Evolutionary conservation across 2,329 filamentous ascomycete species (phyloP).

Genomic region (Domatiomyces catenatus): DNA sequence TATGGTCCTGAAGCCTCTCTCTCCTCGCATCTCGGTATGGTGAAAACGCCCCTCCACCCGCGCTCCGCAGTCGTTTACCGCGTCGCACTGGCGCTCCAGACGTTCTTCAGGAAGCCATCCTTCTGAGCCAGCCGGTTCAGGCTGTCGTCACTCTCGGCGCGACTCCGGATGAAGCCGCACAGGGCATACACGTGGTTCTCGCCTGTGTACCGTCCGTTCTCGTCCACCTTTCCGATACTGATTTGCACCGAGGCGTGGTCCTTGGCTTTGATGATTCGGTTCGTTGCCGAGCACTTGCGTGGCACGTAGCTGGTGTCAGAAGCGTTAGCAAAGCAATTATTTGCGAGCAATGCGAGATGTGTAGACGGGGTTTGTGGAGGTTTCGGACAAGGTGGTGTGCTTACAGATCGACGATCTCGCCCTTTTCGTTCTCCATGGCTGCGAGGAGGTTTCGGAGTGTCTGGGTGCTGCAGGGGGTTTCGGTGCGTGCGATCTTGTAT

Average conservation of each 20-base stretch:
- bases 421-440: constrained; percentile 99
- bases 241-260: constrained; percentile 98
- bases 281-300: constrained; percentile 96
- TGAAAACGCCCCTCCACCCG: background rate
- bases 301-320: constrained; percentile 63
- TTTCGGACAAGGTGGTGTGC: constrained; percentile 1
- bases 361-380: background rate
- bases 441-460: constrained; percentile 13
- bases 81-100: constrained; percentile 56
- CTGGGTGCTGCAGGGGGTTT: background rate
- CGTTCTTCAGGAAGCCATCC: constrained; percentile 91
- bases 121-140: constrained; percentile 91
- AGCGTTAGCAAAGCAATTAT: constrained; percentile 1
- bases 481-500: background rate
- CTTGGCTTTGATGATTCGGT: constrained; percentile 99
- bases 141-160: constrained; percentile 95
- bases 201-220: constrained; percentile 92
- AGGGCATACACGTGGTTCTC: constrained; percentile 97
- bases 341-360: background rate
- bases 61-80: constrained; percentile 7
- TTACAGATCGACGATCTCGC: constrained; percentile 98
- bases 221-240: constrained; percentile 93
- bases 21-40: background rate
- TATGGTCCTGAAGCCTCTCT: background rate
- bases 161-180: constrained; percentile 91